These are phyloP conservation scores for Elongisporangium prolatum DNA, from an alignment of 352 stramenopile species.

Conservation along the genomic window DNA sequence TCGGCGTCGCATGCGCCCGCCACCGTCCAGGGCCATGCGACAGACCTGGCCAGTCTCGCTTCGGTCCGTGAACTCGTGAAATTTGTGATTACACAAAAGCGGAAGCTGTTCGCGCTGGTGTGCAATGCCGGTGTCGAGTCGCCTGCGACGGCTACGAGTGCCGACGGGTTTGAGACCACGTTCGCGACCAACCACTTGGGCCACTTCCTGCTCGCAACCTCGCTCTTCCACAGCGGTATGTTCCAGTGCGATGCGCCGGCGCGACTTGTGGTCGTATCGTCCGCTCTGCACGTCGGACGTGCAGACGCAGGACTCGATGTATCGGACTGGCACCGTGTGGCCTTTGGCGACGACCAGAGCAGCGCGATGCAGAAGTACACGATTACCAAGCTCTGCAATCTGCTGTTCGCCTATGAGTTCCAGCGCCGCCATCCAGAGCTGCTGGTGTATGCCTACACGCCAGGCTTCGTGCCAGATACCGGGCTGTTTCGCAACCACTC, in stretches of 20 bases:
- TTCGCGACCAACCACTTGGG: conserved; percentile 36
- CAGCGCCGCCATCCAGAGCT: conserved; percentile 18
- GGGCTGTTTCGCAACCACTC: conserved; percentile 33
- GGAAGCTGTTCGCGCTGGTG: conserved; percentile 31
- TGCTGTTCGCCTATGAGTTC: conserved; percentile 40
- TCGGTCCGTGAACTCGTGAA: conserved; percentile 20
- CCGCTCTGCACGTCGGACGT: conserved; percentile 18
- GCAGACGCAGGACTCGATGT: conserved; percentile 15
- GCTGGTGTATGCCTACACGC: conserved; percentile 30
- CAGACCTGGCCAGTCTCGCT: conserved; percentile 29
- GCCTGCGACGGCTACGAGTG: conserved; percentile 10
- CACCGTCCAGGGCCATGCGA: conserved; percentile 14
- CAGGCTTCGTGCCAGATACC: conserved; percentile 30
- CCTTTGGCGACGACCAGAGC: conserved; percentile 18
- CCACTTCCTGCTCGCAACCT: conserved; percentile 28
- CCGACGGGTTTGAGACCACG: conserved; percentile 33
- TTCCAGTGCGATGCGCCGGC: conserved; percentile 11
- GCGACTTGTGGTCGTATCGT: conserved; percentile 33
- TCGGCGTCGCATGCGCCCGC: not conserved
- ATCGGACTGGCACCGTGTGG: conserved; percentile 25
- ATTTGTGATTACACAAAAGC: conserved; percentile 14
- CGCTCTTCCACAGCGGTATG: conserved; percentile 17
- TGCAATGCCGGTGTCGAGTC: conserved; percentile 37
- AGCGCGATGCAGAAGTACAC: conserved; percentile 18
- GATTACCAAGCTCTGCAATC: conserved; percentile 40